Percentiles rank a stretch among this genome's conserved stretches.
These are phyloP conservation scores for Phaeosphaeria sp. DNA, from an alignment of 2,329 filamentous ascomycete genomes.

Conservation along the genomic window DNA sequence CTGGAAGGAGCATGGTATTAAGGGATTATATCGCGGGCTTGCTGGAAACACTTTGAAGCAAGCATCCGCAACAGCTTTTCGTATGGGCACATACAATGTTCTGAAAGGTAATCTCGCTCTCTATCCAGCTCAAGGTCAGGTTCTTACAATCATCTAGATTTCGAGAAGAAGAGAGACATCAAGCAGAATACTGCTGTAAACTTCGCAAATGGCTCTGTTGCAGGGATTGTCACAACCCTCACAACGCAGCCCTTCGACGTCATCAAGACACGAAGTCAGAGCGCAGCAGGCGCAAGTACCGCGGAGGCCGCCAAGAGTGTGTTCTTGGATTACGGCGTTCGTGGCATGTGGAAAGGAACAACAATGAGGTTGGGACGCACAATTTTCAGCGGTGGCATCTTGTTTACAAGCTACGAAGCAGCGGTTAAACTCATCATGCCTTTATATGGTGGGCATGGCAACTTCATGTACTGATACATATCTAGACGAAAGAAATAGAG, in stretches of 20 bases:
- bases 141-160: slow-evolving; percentile 48
- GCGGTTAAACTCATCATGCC: slow-evolving; percentile 58
- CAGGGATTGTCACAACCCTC: slow-evolving; percentile 67
- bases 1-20: slow-evolving; percentile 60
- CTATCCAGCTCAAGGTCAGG: not conserved
- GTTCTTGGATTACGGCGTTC: slow-evolving; percentile 63
- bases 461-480: slow-evolving; percentile 22
- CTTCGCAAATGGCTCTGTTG: slow-evolving; percentile 68
- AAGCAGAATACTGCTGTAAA: slow-evolving; percentile 60
- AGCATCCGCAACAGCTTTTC: slow-evolving; percentile 66
- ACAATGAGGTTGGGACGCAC: slow-evolving; percentile 71
- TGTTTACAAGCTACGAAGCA: slow-evolving; percentile 69
- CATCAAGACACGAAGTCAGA: slow-evolving; percentile 69
- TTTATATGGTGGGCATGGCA: slow-evolving; percentile 33
- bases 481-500: not conserved
- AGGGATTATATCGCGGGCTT: slow-evolving; percentile 65
- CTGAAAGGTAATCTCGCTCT: slow-evolving; percentile 53
- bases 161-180: slow-evolving; percentile 56
- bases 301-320: slow-evolving; percentile 64
- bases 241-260: slow-evolving; percentile 68
- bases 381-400: slow-evolving; percentile 70
- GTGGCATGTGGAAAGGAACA: slow-evolving; percentile 71
- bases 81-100: slow-evolving; percentile 69
- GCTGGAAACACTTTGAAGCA: slow-evolving; percentile 69
- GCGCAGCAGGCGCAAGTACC: slow-evolving; percentile 64